These are phyloP conservation scores for Ophiostoma populinum DNA, from an alignment of 2,329 filamentous ascomycete genomes.

Conservation along the genomic window DNA sequence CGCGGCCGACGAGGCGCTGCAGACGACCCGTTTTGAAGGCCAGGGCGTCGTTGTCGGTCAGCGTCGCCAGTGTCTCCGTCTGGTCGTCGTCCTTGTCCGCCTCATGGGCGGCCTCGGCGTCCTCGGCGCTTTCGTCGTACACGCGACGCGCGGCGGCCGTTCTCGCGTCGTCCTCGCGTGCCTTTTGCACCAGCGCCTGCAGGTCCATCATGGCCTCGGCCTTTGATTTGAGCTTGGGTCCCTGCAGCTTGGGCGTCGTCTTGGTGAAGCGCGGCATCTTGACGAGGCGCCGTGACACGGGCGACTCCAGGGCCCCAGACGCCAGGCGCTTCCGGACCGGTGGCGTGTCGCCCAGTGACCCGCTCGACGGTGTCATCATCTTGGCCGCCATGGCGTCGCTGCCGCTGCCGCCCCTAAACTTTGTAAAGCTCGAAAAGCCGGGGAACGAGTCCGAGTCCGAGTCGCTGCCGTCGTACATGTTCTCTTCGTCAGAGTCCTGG, in stretches of 20 bases:
- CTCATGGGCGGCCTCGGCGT: slow-evolving; percentile 14
- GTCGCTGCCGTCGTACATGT: neutral
- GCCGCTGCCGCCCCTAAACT: neutral
- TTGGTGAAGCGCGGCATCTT: slow-evolving; percentile 7
- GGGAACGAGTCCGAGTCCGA: slow-evolving; percentile 4
- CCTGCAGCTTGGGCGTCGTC: slow-evolving; percentile 13
- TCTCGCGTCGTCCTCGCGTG: slow-evolving; percentile 39
- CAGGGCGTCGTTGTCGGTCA: slow-evolving; percentile 24
- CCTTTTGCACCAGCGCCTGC: slow-evolving; percentile 41
- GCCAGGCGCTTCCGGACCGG: slow-evolving; percentile 8
- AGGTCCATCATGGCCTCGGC: too few species aligned
- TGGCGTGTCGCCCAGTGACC: neutral
- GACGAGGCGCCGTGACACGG: slow-evolving; percentile 23
- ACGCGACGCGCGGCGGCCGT: slow-evolving; percentile 35
- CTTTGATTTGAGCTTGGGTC: slow-evolving; percentile 42
- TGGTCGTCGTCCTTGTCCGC: neutral
- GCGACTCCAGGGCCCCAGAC: slow-evolving; percentile 17
- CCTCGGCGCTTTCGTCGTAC: slow-evolving; percentile 19
- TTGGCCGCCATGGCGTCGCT: neutral
- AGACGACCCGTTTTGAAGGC: slow-evolving; percentile 26
- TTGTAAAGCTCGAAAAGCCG: neutral
- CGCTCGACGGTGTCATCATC: neutral
- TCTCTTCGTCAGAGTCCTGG: slow-evolving; percentile 7
- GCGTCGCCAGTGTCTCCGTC: neutral
- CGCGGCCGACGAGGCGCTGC: too few species aligned